Evolutionary conservation across 75 land plant genomes (phyloP).

Genomic region (Gnetum montanum): DNA sequence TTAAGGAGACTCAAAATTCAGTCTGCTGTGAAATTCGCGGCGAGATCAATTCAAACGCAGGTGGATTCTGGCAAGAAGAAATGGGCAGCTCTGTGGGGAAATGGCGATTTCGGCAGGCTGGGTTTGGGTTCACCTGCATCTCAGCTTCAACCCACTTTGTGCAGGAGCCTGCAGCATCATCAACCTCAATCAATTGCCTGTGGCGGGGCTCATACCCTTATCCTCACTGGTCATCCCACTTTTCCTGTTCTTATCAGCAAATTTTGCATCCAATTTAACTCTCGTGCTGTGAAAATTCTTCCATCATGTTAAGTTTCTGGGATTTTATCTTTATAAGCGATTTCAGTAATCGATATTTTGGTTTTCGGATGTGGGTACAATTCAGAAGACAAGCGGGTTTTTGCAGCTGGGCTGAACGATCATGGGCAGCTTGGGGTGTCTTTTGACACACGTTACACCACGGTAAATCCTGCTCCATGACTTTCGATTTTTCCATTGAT

Average conservation of each 20-base stretch:
- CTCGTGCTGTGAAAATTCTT: too few relatives aligned
- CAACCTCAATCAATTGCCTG: conserved; percentile 48
- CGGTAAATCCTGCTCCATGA: conserved; percentile 23
- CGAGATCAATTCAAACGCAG: too few relatives aligned
- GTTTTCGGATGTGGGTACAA: not conserved
- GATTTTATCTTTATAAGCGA: too few relatives aligned
- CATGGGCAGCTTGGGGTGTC: conserved; percentile 75
- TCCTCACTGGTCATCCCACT: conserved; percentile 48
- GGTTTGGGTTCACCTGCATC: conserved; percentile 48
- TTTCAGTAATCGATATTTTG: too few relatives aligned
- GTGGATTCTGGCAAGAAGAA: conserved; percentile 3
- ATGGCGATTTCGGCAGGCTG: conserved; percentile 74
- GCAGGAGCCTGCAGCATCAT: conserved; percentile 18
- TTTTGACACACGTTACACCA: conserved; percentile 13
- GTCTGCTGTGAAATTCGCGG: too few relatives aligned
- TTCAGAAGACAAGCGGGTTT: conserved; percentile 76
- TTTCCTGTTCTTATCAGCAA: not conserved
- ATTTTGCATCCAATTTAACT: too few relatives aligned
- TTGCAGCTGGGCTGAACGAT: conserved; percentile 79
- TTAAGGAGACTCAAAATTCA: too few relatives aligned
- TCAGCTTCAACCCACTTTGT: conserved; percentile 38
- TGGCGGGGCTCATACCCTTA: conserved; percentile 92
- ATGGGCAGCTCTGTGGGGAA: conserved; percentile 80
- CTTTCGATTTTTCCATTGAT: not conserved
- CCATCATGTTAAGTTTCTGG: too few relatives aligned